Conservation (phyloP, 345 rosid species). For the Dimocarpus longan region DNA sequence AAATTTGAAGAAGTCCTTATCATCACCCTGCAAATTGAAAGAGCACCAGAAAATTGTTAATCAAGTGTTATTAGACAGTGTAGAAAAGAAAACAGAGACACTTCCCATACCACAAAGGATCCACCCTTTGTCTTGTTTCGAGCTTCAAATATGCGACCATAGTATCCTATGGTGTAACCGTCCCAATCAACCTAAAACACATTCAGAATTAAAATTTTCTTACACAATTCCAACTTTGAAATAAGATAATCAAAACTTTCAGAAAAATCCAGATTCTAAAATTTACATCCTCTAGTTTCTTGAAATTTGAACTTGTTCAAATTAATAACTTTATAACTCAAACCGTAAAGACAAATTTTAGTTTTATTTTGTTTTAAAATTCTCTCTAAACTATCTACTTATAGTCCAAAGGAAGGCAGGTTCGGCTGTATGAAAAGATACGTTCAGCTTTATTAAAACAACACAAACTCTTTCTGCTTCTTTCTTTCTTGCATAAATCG, state of each 20-base stretch:
- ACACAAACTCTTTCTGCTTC: background rate
- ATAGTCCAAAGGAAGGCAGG: background rate
- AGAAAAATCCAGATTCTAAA: background rate
- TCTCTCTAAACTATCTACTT: background rate
- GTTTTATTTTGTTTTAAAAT: background rate
- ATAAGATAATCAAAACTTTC: background rate
- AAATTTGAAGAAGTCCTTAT: constrained; percentile 84
- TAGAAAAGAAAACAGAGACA: constrained; percentile 6
- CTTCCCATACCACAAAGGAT: constrained; percentile 73
- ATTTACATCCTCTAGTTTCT: background rate
- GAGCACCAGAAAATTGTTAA: constrained; percentile 2
- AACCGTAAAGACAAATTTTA: background rate
- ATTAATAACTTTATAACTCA: background rate
- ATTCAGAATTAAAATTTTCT: constrained; percentile 14
- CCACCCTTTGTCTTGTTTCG: constrained; percentile 97
- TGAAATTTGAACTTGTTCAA: background rate
- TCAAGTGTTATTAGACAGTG: background rate
- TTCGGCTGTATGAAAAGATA: background rate
- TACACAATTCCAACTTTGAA: background rate
- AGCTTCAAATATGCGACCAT: constrained; percentile 99
- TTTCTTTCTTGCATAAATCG: background rate
- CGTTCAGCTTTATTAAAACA: background rate
- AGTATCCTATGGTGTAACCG: constrained; percentile 95
- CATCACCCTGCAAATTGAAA: constrained; percentile 68
- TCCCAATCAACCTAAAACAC: constrained; percentile 89